Conservation (phyloP, 2,329 filamentous ascomycete genomes). For the Juglanconis juglandina region DNA sequence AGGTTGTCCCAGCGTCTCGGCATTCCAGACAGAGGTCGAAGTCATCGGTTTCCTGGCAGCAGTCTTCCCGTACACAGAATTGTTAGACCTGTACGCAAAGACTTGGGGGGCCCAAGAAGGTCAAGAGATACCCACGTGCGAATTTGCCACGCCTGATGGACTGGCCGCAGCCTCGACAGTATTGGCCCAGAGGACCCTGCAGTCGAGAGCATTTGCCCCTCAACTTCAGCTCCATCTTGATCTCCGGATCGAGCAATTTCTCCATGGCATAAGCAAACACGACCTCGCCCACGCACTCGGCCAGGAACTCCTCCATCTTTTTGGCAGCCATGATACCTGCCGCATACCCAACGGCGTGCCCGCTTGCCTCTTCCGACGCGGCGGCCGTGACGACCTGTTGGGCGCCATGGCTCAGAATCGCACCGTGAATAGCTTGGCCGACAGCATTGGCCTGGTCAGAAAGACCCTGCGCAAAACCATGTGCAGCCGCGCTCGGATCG, state of each 20-base stretch:
- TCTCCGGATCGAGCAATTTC: slow-evolving; percentile 16
- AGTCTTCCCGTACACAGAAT: neutral
- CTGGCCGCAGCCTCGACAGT: slow-evolving; percentile 9
- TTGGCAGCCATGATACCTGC: slow-evolving; percentile 13
- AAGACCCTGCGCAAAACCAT: slow-evolving; percentile 13
- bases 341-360: slow-evolving; percentile 14
- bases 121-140: neutral
- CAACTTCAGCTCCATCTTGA: slow-evolving; percentile 11
- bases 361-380: slow-evolving; percentile 2
- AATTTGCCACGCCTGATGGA: slow-evolving; percentile 15
- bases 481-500: slow-evolving; percentile 10
- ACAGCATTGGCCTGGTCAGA: slow-evolving; percentile 13
- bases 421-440: slow-evolving; percentile 11
- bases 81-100: neutral
- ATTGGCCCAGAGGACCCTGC: slow-evolving; percentile 14
- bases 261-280: slow-evolving; percentile 17
- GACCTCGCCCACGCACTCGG: slow-evolving; percentile 14
- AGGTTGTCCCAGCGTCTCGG: slow-evolving; percentile 6
- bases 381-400: slow-evolving; percentile 3
- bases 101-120: neutral
- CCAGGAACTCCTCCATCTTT: slow-evolving; percentile 18
- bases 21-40: slow-evolving; percentile 16
- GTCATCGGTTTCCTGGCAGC: slow-evolving; percentile 13
- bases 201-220: slow-evolving; percentile 14
- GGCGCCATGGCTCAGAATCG: slow-evolving; percentile 8